Evolutionary conservation across 441 rosid genomes (phyloP), one percentile per base, ranked within the genome.

Genomic region (Populus hybrid): DNA sequence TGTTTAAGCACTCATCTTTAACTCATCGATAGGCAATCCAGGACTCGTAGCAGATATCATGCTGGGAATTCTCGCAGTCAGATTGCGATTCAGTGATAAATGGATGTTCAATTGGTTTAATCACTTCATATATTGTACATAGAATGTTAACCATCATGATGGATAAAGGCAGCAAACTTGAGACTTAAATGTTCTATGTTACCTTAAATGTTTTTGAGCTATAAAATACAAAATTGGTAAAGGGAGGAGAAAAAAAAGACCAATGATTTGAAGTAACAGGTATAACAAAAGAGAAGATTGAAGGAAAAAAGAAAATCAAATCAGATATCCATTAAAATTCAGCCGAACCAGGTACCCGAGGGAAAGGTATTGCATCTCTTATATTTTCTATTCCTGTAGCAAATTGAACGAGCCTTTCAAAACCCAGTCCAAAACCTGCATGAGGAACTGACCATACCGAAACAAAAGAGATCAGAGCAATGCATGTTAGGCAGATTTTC

Each of bases 361-460:
- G 99, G 84, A 92, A 95, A 75, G 98, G 98, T 80, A 92, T 94
- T 14, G 88, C 90, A 63, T 95, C 99, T 88, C 97, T 84, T 85
- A 94, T 95, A 73, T 95, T 95, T 46, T 94, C 98, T 20, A 95
- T 81, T 74, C 98, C 99, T 11, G 98, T 94, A 18, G 93, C 95
- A 75, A 95, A 94, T 59, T 95, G 99, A 77, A 94, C 99, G 38
- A 94, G 93, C 87, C 99, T 91, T 84, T 95, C 99, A 68, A 95
- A 95, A 2, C 99, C 98, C 59, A 92, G 83, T 35, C 99, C 98
- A 32, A 92, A 95, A 6, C 98, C 99, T 30, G 99, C 93, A 81
- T 95, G 99, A 79, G 98, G 97, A 90, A 95, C 99, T 95, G 90
- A 57, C 57, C 78, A 74, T 38, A 30, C 38, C 72, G 71, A 74